Evolutionary conservation across 805 yeast genomes (phyloP).

Genomic region (Dipodascus geniculatus): DNA sequence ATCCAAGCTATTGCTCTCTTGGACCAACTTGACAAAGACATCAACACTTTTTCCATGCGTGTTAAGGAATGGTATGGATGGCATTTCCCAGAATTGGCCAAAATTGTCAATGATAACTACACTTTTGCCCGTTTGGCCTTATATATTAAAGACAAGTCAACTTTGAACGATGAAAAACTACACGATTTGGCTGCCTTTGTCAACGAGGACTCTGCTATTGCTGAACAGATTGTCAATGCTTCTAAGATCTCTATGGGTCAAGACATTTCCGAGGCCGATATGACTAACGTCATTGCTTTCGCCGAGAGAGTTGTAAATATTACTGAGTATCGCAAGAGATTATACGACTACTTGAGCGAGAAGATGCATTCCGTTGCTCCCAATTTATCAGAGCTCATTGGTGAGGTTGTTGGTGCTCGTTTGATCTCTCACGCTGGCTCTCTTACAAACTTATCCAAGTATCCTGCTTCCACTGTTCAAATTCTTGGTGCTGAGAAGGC

Average conservation of each 20-base stretch:
- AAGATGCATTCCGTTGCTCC: constrained; percentile 99
- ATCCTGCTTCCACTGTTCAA: constrained; percentile 98
- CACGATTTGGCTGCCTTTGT: constrained; percentile 87
- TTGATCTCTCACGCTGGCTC: constrained; percentile 98
- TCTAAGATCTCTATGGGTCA: constrained; percentile 99
- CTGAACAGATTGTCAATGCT: constrained; percentile 85
- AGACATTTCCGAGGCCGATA: constrained; percentile 89
- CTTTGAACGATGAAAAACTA: constrained; percentile 51
- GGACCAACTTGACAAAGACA: constrained; percentile 96
- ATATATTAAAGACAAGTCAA: constrained; percentile 76
- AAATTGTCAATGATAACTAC: constrained; percentile 82
- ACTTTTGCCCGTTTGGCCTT: constrained; percentile 65
- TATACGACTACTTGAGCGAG: constrained; percentile 78
- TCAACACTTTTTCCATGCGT: constrained; percentile 95
- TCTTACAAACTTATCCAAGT: constrained; percentile 88
- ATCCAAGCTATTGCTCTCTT: constrained; percentile 96
- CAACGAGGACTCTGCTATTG: constrained; percentile 84
- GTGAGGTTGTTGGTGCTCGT: constrained; percentile 98
- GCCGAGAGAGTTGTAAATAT: constrained; percentile 90
- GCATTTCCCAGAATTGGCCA: constrained; percentile 97
- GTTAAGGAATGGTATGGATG: constrained; percentile 98
- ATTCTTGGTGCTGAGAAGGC: constrained; percentile 97
- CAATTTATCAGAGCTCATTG: constrained; percentile 88
- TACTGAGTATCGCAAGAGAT: constrained; percentile 77
- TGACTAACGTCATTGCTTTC: constrained; percentile 80